Percentiles rank a stretch among this genome's conserved stretches.
Evolutionary conservation across 495 filamentous ascomycete genomes (phyloP).

Genomic region (Sordaria brevicollis): DNA sequence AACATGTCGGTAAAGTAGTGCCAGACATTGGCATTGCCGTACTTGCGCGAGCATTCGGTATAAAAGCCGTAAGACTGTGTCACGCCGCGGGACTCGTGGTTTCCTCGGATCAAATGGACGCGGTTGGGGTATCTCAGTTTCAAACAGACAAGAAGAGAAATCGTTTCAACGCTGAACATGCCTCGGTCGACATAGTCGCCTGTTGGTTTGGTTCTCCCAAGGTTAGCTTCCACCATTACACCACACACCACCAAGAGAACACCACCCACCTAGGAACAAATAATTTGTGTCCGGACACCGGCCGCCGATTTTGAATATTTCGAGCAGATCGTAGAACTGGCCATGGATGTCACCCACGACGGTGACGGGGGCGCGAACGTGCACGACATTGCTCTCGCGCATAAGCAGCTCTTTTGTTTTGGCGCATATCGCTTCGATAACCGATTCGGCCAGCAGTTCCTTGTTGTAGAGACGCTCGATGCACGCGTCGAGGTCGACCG

Average conservation of each 20-base stretch:
- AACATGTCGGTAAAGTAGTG: constrained; percentile 99
- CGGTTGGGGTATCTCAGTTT: constrained; percentile 88
- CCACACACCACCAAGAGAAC: background rate
- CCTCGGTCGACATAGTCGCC: constrained; percentile 97
- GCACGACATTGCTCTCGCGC: constrained; percentile 99
- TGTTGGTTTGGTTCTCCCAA: constrained; percentile 21
- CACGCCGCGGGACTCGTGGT: constrained; percentile 94
- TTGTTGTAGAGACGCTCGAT: constrained; percentile 93
- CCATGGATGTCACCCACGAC: constrained; percentile 98
- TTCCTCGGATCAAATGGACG: constrained; percentile 88
- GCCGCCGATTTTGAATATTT: constrained; percentile 97
- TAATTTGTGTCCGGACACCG: constrained; percentile 97
- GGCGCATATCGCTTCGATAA: constrained; percentile 97
- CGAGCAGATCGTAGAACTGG: constrained; percentile 96
- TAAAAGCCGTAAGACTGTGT: constrained; percentile 99
- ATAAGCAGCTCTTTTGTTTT: constrained; percentile 97
- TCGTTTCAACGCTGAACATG: constrained; percentile 94
- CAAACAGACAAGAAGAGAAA: constrained; percentile 87
- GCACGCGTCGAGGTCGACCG: constrained; percentile 96
- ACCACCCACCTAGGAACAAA: constrained; percentile 72
- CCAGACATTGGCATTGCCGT: constrained; percentile 97
- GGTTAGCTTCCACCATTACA: background rate
- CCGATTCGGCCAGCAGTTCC: constrained; percentile 90
- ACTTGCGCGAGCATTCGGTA: constrained; percentile 94
- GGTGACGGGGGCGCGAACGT: constrained; percentile 92